These are phyloP conservation scores for Phialophora chinensis DNA, from an alignment of 2,329 filamentous ascomycete species.

Conservation along the genomic window DNA sequence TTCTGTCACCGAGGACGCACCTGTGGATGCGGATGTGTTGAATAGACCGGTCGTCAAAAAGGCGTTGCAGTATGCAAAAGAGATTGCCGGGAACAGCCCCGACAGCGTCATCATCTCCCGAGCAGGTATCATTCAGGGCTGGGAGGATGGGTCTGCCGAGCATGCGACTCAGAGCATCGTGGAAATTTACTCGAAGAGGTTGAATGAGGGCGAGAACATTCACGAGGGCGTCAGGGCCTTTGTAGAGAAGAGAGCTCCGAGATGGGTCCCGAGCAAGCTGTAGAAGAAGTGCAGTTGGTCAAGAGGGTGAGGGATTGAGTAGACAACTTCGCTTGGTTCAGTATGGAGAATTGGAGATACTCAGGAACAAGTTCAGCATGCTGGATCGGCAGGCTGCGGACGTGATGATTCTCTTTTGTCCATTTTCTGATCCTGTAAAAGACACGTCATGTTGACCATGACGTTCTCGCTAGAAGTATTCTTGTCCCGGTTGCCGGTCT, in stretches of 20 bases:
- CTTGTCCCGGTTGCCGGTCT: slow-evolving; percentile 4
- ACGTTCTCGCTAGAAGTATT: slow-evolving; percentile 10
- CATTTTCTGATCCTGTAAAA: slow-evolving; percentile 17
- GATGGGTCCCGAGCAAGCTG: slow-evolving; percentile 62
- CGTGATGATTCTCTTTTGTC: slow-evolving; percentile 10
- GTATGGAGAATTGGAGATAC: not conserved
- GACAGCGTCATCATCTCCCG: slow-evolving; percentile 76
- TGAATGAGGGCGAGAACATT: slow-evolving; percentile 68
- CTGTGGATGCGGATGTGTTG: slow-evolving; percentile 28
- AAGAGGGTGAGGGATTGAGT: not conserved
- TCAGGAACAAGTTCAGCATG: not conserved
- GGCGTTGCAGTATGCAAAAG: slow-evolving; percentile 66
- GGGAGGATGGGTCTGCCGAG: slow-evolving; percentile 72
- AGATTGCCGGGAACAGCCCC: slow-evolving; percentile 71
- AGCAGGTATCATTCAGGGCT: slow-evolving; percentile 72
- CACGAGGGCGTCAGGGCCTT: slow-evolving; percentile 76
- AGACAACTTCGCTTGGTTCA: not conserved
- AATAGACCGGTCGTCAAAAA: slow-evolving; percentile 33
- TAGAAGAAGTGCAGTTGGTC: slow-evolving; percentile 28
- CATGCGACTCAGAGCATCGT: slow-evolving; percentile 65
- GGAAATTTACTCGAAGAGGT: slow-evolving; percentile 53
- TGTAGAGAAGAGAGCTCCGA: slow-evolving; percentile 73
- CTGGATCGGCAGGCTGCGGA: not conserved
- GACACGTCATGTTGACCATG: slow-evolving; percentile 13
- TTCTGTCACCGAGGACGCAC: slow-evolving; percentile 39